phyloP scores from a whole-genome alignment of 192 early-diverging fungal species.

The Piromyces finnis region DNA sequence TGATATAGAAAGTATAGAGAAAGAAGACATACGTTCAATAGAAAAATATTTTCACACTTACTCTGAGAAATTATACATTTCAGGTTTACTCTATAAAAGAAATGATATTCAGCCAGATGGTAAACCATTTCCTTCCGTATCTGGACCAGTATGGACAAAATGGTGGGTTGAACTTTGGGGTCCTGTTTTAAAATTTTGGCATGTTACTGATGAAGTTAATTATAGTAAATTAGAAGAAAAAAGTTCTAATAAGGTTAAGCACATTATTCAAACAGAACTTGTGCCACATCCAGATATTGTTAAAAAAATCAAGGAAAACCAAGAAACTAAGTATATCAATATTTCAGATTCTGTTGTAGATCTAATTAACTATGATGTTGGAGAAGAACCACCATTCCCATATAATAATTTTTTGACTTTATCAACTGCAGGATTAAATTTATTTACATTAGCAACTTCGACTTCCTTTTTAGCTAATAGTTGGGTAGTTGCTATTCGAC shows the following conservation, averaged over 20 bases:
- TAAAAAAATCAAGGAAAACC: conserved; percentile 11
- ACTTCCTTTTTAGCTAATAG: conserved; percentile 16
- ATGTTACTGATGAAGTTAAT: conserved; percentile 16
- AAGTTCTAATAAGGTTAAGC: conserved; percentile 2
- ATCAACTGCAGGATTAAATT: conserved; percentile 15
- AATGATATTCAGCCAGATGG: conserved; percentile 10
- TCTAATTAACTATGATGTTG: conserved; percentile 3
- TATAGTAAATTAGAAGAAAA: conserved; percentile 1
- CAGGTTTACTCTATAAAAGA: conserved; percentile 21
- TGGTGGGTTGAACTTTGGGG: conserved; percentile 24
- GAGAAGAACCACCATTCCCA: conserved; percentile 14
- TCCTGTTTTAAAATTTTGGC: conserved; percentile 15
- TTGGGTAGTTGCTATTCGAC: conserved; percentile 21
- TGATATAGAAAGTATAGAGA: neutral
- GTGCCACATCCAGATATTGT: conserved; percentile 12
- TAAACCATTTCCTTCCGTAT: conserved; percentile 3
- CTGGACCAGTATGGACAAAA: conserved; percentile 10
- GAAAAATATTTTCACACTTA: conserved; percentile 2
- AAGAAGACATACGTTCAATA: neutral
- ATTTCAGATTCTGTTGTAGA: conserved; percentile 9
- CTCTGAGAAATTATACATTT: conserved; percentile 12
- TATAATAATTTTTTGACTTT: conserved; percentile 17
- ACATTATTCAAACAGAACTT: conserved; percentile 13
- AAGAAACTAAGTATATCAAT: conserved; percentile 11
- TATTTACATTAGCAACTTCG: conserved; percentile 11